Evolutionary conservation across 176 grass and related monocot genomes (phyloP).

Genomic region (Poa annua): DNA sequence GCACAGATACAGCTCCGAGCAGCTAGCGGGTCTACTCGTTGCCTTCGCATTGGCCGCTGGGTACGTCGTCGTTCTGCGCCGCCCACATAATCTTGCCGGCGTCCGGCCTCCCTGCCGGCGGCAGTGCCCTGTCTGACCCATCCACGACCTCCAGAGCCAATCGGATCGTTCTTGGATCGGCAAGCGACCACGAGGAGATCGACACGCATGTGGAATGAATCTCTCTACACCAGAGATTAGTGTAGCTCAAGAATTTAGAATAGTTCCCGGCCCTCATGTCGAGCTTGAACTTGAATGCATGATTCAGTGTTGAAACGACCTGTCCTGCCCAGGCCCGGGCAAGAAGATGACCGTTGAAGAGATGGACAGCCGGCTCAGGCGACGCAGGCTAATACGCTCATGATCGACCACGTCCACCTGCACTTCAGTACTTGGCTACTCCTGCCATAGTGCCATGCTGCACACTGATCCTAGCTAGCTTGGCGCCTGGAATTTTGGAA

Average conservation of each 20-base stretch:
- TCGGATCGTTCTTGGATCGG: not conserved
- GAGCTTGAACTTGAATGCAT: not conserved
- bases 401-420: no score
- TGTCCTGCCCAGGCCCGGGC: not conserved
- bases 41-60: not conserved
- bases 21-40: not conserved
- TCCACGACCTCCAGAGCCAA: not conserved
- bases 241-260: no score
- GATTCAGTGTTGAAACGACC: not conserved
- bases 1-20: not conserved
- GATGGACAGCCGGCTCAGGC: slow-evolving; percentile 11
- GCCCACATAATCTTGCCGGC: not conserved
- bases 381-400: no score
- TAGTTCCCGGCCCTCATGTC: slow-evolving; percentile 4
- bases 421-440: no score
- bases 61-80: not conserved
- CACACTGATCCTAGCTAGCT: no score
- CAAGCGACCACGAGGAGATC: not conserved
- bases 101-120: not conserved
- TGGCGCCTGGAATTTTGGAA: no score
- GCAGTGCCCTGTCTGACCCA: slow-evolving; percentile 2
- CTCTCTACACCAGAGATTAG: no score
- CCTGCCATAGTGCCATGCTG: no score
- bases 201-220: not conserved
- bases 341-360: not conserved